Percentiles rank a stretch among this genome's conserved stretches.
Evolutionary conservation across 371 early-diverging fungal species (phyloP).

Genomic region (Chytridium lagenaria): DNA sequence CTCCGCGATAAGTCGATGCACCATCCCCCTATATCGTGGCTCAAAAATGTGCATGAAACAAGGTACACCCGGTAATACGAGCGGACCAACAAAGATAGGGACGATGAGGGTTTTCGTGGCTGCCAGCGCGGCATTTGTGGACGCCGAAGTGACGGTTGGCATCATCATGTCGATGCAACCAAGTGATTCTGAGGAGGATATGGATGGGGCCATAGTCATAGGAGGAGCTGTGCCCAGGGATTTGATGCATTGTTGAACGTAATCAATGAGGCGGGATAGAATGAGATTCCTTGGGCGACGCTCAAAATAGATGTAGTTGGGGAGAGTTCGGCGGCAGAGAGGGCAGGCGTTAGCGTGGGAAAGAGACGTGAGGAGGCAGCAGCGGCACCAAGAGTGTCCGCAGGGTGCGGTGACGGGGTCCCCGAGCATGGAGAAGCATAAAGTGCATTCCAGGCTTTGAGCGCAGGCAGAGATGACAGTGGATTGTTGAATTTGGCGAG

Average conservation of each 20-base stretch:
- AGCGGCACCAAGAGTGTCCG: conserved; percentile 74
- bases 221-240: too few species aligned
- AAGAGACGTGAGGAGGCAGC: conserved; percentile 61
- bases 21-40: conserved; percentile 67
- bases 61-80: conserved; percentile 65
- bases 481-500: not conserved
- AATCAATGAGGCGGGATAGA: not conserved
- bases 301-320: conserved; percentile 29
- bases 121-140: not conserved
- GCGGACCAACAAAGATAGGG: conserved; percentile 32
- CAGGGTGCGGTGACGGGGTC: conserved; percentile 70
- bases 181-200: not conserved
- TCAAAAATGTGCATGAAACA: conserved; percentile 71
- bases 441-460: conserved; percentile 63
- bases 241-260: not conserved
- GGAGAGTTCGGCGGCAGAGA: conserved; percentile 54
- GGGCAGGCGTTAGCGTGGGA: conserved; percentile 57
- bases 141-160: not conserved
- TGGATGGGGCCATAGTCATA: not conserved
- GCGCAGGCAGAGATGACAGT: conserved; percentile 14
- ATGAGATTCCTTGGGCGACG: not conserved
- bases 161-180: not conserved
- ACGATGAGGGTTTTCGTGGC: conserved; percentile 20
- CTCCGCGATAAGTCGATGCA: conserved; percentile 62
- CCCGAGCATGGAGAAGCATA: conserved; percentile 59